These are phyloP conservation scores for Aristolochia californica DNA, from an alignment of 164 flowering plant genomes.

Conservation along the genomic window DNA sequence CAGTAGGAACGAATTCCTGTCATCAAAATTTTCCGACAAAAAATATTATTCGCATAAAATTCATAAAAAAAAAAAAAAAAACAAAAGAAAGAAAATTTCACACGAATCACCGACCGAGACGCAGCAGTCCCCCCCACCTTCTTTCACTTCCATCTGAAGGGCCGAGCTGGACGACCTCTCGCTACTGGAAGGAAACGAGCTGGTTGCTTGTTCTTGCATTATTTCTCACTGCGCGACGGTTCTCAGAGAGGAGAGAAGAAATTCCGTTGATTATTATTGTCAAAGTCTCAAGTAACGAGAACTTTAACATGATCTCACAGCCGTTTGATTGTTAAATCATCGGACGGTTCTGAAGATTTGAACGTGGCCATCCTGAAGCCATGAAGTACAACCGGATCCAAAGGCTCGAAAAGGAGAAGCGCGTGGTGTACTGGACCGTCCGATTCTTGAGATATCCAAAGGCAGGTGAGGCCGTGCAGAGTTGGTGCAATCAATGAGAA, in stretches of 20 bases:
- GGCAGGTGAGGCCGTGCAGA: constrained; percentile 4
- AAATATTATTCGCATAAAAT: too few relatives aligned
- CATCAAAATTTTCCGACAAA: too few relatives aligned
- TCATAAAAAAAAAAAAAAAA: too few relatives aligned
- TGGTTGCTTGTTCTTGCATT: constrained; percentile 75
- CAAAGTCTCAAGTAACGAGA: constrained; percentile 3
- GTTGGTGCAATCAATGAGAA: constrained; percentile 15
- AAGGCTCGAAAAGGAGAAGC: constrained; percentile 28
- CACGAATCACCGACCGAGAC: constrained; percentile 1
- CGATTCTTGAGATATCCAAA: constrained; percentile 29
- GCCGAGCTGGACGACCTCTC: constrained; percentile 96
- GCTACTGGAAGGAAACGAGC: constrained; percentile 84
- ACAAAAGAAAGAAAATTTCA: too few relatives aligned
- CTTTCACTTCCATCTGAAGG: constrained; percentile 64
- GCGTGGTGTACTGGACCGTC: constrained; percentile 30
- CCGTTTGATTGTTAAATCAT: constrained; percentile 35
- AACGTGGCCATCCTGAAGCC: constrained; percentile 52
- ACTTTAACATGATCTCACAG: too few relatives aligned
- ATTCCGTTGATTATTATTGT: background rate
- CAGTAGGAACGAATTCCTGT: too few relatives aligned
- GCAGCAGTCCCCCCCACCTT: constrained; percentile 34
- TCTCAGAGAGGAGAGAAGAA: too few relatives aligned
- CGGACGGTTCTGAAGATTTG: constrained; percentile 16
- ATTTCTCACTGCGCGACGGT: constrained; percentile 1
- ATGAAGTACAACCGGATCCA: constrained; percentile 31